A percentile compares a stretch with the other conserved stretches of the same genome.
Evolutionary conservation across 805 yeast genomes (phyloP).

Genomic region (Yamadazyma akitaensis): DNA sequence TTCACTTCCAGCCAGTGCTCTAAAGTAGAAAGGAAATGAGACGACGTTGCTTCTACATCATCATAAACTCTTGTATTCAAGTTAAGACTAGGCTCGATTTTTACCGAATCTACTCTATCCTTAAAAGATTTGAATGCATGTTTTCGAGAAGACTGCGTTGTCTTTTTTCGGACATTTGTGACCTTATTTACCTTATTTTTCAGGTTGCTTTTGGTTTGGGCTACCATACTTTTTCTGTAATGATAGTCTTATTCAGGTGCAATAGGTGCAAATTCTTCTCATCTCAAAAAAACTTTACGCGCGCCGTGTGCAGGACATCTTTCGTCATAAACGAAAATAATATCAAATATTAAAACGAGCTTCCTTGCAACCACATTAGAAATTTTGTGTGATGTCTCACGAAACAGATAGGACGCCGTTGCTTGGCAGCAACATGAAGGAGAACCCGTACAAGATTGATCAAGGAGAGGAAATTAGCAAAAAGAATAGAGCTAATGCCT

Average conservation of each 20-base stretch:
- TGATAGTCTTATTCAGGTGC: neutral
- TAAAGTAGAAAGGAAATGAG: slow-evolving; percentile 75
- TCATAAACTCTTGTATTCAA: slow-evolving; percentile 60
- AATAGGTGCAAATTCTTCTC: slow-evolving; percentile 3
- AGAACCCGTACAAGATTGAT: slow-evolving; percentile 13
- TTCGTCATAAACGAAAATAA: slow-evolving; percentile 1
- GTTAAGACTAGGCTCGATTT: slow-evolving; percentile 68
- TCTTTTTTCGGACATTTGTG: neutral
- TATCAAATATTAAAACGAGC: neutral
- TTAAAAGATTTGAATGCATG: slow-evolving; percentile 73
- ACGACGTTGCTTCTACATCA: slow-evolving; percentile 54
- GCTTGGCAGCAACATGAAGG: slow-evolving; percentile 8
- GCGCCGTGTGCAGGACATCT: slow-evolving; percentile 6
- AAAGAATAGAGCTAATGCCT: slow-evolving; percentile 9
- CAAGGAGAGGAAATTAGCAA: neutral
- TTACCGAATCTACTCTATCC: slow-evolving; percentile 78
- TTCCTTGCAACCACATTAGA: neutral
- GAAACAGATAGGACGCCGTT: slow-evolving; percentile 11
- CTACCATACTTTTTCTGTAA: slow-evolving; percentile 3
- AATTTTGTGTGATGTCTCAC: neutral
- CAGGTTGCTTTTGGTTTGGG: slow-evolving; percentile 1
- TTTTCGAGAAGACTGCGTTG: slow-evolving; percentile 28
- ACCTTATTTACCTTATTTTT: slow-evolving; percentile 2
- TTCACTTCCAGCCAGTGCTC: slow-evolving; percentile 89
- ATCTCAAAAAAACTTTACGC: slow-evolving; percentile 8